Base-by-base conservation (phyloP, 257 asterid species). In the Solanum bulbocastanum region DNA sequence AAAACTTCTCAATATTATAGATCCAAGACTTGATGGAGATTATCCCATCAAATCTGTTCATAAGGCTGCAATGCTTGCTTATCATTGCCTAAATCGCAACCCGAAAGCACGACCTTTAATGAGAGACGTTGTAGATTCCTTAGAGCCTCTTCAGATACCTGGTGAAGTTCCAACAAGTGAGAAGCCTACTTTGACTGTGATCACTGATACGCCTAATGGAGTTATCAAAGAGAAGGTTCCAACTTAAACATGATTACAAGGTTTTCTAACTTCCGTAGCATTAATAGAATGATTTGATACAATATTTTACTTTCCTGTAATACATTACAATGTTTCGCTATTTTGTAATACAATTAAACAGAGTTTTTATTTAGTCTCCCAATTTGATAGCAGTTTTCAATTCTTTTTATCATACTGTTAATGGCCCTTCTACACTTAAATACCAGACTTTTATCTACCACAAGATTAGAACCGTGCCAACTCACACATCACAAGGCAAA, bases 61-160 rank as follows among this genome's bases (percentile, higher is more conserved):
- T 4, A 96, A 94, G 85, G 99, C 99, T 16, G 98, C 96, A 58
- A 95, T 95, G 99, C 92, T 96, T 32, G 97, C 96, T 65, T 96
- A 94, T 86, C 99, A 95, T 87, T 95, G 98, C 92, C 86, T 96
- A 74, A 96, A 96, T 85, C 93, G 93, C 40, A 96, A 94, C 90
- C 98, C 99, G 0, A 96, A 96, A 91, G 98, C 98, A 2, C 91
- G 99, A 84, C 99, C 99, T 10, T 86, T 96, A 1, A 96, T 96
- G 99, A 87, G 99, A 36, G 99, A 96, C 87, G 94, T 96, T 35
- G 99, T 96, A 2, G 98, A 95, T 83, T 92, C 98, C 1, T 86
- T 96, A 87, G 98, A 96, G 90, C 99, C 98, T 86, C 99, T 96
- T 39, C 98, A 94, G 87, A 90, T 84, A 83, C 88, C 93, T 65